phyloP scores from a whole-genome alignment of 176 grass and related monocot genomes.

The Eleusine indica region DNA sequence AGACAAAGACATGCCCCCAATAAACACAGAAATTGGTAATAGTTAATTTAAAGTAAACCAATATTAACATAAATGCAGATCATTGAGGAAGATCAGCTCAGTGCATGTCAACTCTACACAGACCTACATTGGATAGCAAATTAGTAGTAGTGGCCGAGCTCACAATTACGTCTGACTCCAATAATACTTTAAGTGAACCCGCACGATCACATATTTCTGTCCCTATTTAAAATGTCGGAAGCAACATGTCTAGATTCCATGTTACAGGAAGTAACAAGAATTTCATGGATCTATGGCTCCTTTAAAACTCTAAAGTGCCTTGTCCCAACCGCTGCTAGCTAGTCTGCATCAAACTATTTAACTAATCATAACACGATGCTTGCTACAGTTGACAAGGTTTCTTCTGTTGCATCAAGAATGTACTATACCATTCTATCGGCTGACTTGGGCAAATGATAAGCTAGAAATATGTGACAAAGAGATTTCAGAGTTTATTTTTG shows the following conservation, averaged over 20 bases:
- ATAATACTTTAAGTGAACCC: background rate
- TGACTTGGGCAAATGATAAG: background rate
- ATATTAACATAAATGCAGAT: background rate
- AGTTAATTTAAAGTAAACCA: background rate
- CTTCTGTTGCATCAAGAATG: background rate
- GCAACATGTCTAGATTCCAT: conserved; percentile 30
- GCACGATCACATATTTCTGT: conserved; percentile 10
- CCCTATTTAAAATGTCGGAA: background rate
- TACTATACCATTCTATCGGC: background rate
- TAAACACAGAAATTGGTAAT: background rate
- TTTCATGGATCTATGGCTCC: background rate
- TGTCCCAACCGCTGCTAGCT: background rate
- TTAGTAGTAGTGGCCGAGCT: background rate
- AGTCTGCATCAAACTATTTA: background rate
- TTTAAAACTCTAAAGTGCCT: background rate
- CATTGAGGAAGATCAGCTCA: background rate
- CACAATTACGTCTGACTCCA: background rate
- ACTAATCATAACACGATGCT: background rate
- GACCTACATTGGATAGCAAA: background rate
- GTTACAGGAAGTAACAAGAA: conserved; percentile 4
- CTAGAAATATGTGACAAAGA: background rate
- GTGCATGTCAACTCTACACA: background rate
- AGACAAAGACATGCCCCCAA: background rate
- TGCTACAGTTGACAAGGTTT: background rate
- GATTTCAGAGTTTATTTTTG: background rate